Conservation (phyloP, 2,329 filamentous ascomycete species). For the Aspergillus sp. region DNA sequence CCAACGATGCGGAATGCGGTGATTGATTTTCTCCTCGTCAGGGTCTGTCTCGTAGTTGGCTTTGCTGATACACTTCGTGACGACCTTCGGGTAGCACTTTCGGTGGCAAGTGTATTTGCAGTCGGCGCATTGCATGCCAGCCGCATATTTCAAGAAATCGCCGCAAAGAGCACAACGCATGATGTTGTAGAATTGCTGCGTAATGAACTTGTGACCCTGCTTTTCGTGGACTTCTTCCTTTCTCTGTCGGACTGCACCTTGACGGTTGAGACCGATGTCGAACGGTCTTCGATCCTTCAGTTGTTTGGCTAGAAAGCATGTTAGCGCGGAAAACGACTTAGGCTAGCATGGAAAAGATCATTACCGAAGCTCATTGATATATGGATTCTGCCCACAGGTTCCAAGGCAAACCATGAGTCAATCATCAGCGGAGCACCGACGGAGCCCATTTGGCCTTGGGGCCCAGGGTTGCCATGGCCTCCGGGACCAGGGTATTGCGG, state of each 20-base stretch:
- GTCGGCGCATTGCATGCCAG: constrained; percentile 98
- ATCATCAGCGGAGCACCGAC: constrained; percentile 53
- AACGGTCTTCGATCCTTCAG: constrained; percentile 78
- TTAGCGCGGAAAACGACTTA: constrained; percentile 17
- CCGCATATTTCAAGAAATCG: constrained; percentile 97
- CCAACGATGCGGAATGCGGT: constrained; percentile 97
- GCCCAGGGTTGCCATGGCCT: constrained; percentile 25
- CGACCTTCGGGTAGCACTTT: constrained; percentile 93
- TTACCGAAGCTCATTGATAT: constrained; percentile 80
- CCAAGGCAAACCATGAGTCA: constrained; percentile 95
- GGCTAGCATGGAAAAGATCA: not conserved
- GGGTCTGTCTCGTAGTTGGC: constrained; percentile 98
- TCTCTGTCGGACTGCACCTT: constrained; percentile 92
- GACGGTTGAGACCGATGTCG: constrained; percentile 87
- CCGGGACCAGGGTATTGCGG: constrained; percentile 27
- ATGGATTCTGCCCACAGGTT: constrained; percentile 90
- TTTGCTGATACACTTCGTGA: constrained; percentile 99
- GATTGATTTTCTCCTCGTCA: constrained; percentile 99
- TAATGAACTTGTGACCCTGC: constrained; percentile 98
- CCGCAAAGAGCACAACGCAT: constrained; percentile 98
- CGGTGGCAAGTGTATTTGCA: constrained; percentile 99
- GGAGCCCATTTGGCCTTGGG: constrained; percentile 26
- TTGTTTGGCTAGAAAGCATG: constrained; percentile 65
- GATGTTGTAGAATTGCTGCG: constrained; percentile 99
- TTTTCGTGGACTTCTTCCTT: constrained; percentile 99